Evolutionary conservation across 164 flowering plant genomes (phyloP).

Genomic region (Piper longum): DNA sequence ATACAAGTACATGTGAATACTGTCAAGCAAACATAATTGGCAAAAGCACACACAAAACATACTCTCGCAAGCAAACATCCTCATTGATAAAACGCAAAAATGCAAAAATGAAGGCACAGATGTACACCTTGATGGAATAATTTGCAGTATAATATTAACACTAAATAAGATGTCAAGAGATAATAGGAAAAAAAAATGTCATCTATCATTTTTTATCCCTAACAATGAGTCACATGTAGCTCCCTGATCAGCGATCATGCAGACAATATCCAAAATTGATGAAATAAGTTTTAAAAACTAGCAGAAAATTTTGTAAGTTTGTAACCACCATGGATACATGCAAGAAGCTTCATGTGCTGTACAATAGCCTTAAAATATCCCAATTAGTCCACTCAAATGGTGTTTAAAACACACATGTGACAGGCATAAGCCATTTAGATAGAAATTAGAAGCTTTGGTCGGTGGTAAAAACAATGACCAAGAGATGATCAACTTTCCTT

Average conservation of each 20-base stretch:
- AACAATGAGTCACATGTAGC: not conserved
- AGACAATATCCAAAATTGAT: not conserved
- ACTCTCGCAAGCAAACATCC: not conserved
- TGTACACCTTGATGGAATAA: not conserved
- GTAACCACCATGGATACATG: not conserved
- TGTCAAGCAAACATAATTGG: slow-evolving; percentile 43
- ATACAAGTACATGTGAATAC: slow-evolving; percentile 69
- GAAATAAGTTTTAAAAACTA: too few relatives aligned
- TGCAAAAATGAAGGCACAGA: not conserved
- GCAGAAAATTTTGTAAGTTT: too few relatives aligned
- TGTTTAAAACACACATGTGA: too few relatives aligned
- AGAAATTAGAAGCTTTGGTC: too few relatives aligned
- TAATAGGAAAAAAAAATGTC: not conserved
- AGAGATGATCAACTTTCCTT: not conserved
- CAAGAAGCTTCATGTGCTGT: not conserved
- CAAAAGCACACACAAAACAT: not conserved
- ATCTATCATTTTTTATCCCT: not conserved
- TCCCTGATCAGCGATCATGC: not conserved
- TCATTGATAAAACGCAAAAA: not conserved
- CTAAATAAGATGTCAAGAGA: not conserved
- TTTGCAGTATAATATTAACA: not conserved
- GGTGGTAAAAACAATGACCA: not conserved
- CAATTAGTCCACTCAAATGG: too few relatives aligned
- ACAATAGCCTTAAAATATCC: too few relatives aligned
- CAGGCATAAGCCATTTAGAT: too few relatives aligned